A percentile compares a stretch with the other conserved stretches of the same genome.
Evolutionary conservation across 805 yeast species (phyloP).

Genomic region (Hanseniaspora vineae): DNA sequence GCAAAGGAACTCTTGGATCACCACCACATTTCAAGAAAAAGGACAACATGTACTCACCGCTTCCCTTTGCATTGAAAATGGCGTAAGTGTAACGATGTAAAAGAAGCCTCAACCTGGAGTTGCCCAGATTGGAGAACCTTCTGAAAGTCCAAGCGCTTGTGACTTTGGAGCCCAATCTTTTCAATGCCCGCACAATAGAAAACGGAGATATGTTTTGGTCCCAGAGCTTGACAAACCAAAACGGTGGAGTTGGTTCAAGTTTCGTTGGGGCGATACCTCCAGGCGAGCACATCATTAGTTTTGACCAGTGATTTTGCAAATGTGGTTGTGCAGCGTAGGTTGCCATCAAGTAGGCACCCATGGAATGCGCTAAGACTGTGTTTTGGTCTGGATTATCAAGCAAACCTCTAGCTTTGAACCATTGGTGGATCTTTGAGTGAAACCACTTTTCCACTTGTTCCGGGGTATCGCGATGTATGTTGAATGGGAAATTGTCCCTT

Average conservation of each 20-base stretch:
- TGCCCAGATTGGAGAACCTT: slow-evolving; percentile 44
- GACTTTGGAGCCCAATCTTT: slow-evolving; percentile 72
- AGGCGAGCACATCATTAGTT: slow-evolving; percentile 73
- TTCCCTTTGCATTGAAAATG: slow-evolving; percentile 76
- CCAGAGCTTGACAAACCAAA: slow-evolving; percentile 76
- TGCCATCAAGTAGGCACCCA: slow-evolving; percentile 78
- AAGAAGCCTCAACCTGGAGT: slow-evolving; percentile 28
- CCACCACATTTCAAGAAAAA: slow-evolving; percentile 86
- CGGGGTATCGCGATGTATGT: slow-evolving; percentile 15
- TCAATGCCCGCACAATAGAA: slow-evolving; percentile 58
- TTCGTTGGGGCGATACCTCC: slow-evolving; percentile 61
- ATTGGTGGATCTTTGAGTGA: slow-evolving; percentile 36
- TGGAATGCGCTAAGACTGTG: slow-evolving; percentile 70
- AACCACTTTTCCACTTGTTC: slow-evolving; percentile 26
- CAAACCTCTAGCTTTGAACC: slow-evolving; percentile 23
- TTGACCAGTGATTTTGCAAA: slow-evolving; percentile 37
- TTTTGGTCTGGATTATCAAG: slow-evolving; percentile 25
- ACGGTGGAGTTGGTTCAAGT: slow-evolving; percentile 37
- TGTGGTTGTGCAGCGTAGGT: slow-evolving; percentile 51
- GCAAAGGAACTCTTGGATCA: slow-evolving; percentile 64
- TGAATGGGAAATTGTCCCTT: slow-evolving; percentile 50
- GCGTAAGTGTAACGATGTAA: slow-evolving; percentile 73
- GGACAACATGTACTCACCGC: slow-evolving; percentile 86
- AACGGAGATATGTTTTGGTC: slow-evolving; percentile 81
- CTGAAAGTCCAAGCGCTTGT: slow-evolving; percentile 85